Conservation (phyloP, 306 rosid genomes). For the Spatholobus suberectus region DNA sequence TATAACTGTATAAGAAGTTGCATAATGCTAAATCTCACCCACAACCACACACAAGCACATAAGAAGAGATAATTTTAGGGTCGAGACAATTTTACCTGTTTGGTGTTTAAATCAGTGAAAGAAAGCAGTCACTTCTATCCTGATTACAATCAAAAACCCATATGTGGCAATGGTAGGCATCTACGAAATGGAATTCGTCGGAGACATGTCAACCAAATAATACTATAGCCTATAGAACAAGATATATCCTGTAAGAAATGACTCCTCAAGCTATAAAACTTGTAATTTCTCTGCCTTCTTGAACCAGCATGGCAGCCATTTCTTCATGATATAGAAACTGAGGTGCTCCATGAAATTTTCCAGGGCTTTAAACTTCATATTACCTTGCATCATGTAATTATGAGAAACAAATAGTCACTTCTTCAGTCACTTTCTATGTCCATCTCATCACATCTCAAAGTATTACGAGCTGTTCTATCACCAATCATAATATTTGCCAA, state of each 20-base stretch:
- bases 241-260: background rate
- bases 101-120: background rate
- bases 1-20: background rate
- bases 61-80: background rate
- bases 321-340: background rate
- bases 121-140: background rate
- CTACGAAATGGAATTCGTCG: background rate
- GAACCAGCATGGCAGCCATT: background rate
- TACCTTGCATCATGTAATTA: constrained; percentile 7
- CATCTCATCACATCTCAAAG: constrained; percentile 46
- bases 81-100: background rate
- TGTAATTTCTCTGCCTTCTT: background rate
- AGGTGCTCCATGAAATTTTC: background rate
- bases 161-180: background rate
- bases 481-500: constrained; percentile 62
- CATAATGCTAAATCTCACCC: background rate
- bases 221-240: background rate
- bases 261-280: background rate
- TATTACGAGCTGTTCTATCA: constrained; percentile 36
- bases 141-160: background rate
- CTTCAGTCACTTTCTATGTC: constrained; percentile 68
- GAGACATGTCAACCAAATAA: background rate
- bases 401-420: constrained; percentile 10
- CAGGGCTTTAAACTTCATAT: background rate
- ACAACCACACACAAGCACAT: background rate